Conservation (phyloP, 192 early-diverging fungal genomes). For the Entomortierella beljakovae region DNA sequence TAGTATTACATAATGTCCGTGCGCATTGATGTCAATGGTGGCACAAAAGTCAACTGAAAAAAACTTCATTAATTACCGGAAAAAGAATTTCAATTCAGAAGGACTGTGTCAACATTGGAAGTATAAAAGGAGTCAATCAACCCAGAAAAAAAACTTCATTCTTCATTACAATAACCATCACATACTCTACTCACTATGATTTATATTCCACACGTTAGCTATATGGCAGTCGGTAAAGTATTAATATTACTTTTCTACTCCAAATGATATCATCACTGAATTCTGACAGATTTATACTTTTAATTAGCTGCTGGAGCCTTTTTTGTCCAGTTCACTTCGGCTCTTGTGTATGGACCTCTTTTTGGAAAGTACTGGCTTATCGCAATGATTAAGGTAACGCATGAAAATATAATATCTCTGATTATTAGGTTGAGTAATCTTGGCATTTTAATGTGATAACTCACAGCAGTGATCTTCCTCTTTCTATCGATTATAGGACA, state of each 20-base stretch:
- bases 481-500: background rate
- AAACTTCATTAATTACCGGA: no score
- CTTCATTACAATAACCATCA: no score
- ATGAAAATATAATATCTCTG: background rate
- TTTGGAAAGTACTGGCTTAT: constrained; percentile 4
- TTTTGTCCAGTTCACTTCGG: background rate
- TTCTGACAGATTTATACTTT: background rate
- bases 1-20: no score
- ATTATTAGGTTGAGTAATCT: background rate
- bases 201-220: constrained; percentile 15
- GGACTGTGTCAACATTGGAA: no score
- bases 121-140: no score
- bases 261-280: background rate
- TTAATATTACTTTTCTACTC: background rate
- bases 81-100: no score
- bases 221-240: constrained; percentile 7
- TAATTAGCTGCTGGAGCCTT: constrained; percentile 8
- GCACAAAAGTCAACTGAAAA: no score
- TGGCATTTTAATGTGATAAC: background rate
- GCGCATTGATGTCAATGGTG: no score
- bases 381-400: constrained; percentile 18
- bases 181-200: no score
- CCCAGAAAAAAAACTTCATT: no score
- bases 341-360: background rate
- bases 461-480: background rate